Percentiles rank a stretch among this genome's conserved stretches.
Evolutionary conservation across 108 stramenopile species (phyloP).

Genomic region (Aurantiochytrium sp.): DNA sequence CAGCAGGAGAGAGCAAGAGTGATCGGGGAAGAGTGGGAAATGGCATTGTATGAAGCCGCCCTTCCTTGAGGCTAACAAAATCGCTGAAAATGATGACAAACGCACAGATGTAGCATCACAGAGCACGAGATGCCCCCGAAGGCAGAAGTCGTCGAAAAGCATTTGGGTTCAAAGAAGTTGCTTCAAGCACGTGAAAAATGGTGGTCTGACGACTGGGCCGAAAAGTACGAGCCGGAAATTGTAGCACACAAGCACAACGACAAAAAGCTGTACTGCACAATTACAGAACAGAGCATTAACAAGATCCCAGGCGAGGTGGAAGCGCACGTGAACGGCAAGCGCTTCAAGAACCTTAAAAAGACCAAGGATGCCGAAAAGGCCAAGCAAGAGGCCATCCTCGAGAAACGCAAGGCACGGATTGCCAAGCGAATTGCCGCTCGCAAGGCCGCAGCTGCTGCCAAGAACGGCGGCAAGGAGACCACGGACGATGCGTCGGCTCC

Average conservation of each 20-base stretch:
- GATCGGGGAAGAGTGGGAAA: no score
- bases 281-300: constrained; percentile 19
- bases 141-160: neutral
- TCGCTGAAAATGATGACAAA: no score
- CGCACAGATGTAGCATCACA: neutral
- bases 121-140: constrained; percentile 18
- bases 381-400: neutral
- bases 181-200: neutral
- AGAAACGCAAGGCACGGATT: neutral
- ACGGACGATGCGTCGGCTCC: neutral
- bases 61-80: no score
- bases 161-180: neutral
- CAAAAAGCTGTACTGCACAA: constrained; percentile 16
- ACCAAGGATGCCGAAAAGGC: neutral
- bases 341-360: neutral
- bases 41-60: no score
- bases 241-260: constrained; percentile 11
- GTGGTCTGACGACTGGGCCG: neutral
- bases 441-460: neutral
- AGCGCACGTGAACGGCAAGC: constrained; percentile 21
- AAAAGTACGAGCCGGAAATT: constrained; percentile 18
- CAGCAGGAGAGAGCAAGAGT: no score
- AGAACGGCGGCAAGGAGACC: neutral
- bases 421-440: neutral
- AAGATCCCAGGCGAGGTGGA: constrained; percentile 18